Evolutionary conservation across 1,284 basidiomycete genomes (phyloP).

Genomic region (Termitomyces sp.): DNA sequence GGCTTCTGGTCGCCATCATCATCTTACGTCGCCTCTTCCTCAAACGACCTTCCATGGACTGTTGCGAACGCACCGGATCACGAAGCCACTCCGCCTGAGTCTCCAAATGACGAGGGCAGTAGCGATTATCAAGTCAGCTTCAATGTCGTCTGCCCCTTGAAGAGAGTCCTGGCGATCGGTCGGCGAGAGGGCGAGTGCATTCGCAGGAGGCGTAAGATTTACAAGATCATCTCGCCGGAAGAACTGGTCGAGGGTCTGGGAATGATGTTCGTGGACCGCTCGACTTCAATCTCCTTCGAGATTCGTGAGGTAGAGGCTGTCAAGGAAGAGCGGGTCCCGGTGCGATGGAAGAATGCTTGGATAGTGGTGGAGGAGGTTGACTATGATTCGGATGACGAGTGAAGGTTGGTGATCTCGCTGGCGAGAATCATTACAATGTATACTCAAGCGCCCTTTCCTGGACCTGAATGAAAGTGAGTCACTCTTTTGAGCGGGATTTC

Average conservation of each 20-base stretch:
- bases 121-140: neutral
- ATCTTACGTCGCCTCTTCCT: neutral
- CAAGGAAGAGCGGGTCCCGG: neutral
- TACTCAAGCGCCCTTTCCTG: neutral
- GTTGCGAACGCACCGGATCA: neutral
- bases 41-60: neutral
- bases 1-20: neutral
- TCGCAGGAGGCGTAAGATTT: neutral
- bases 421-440: neutral
- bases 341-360: neutral
- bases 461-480: neutral
- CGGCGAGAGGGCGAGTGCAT: neutral
- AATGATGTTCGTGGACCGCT: neutral
- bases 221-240: neutral
- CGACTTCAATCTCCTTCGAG: neutral
- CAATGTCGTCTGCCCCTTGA: neutral
- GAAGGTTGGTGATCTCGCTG: neutral
- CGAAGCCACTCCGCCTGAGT: neutral
- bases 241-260: neutral
- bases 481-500: neutral
- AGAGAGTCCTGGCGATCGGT: conserved; percentile 1
- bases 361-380: neutral
- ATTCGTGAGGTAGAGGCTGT: neutral
- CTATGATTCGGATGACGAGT: neutral
- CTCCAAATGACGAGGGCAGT: neutral